Evolutionary conservation across 331 rosid species (phyloP).

Genomic region (Cucumis variabilis): DNA sequence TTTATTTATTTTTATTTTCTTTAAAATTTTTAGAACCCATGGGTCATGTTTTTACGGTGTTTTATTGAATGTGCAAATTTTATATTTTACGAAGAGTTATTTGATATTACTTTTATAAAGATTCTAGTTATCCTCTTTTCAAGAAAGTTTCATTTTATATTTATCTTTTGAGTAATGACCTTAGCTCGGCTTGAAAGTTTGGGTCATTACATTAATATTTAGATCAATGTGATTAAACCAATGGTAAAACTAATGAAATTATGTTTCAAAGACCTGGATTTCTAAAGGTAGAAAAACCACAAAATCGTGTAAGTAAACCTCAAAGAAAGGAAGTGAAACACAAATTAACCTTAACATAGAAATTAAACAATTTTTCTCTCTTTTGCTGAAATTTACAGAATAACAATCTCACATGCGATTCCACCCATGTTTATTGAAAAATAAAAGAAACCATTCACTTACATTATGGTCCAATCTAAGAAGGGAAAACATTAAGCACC

Average conservation of each 20-base stretch:
- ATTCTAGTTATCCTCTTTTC: too few species aligned
- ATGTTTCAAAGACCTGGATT: conserved; percentile 52
- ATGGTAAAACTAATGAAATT: neutral
- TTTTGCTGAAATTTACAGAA: conserved; percentile 46
- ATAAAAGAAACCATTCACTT: conserved; percentile 37
- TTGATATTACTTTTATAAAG: too few species aligned
- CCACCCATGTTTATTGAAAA: conserved; percentile 45
- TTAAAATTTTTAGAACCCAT: too few species aligned
- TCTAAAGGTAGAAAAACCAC: conserved; percentile 41
- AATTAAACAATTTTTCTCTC: neutral
- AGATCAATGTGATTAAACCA: neutral
- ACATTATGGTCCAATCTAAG: neutral
- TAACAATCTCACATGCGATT: conserved; percentile 51
- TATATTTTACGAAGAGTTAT: too few species aligned
- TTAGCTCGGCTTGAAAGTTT: too few species aligned
- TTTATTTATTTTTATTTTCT: too few species aligned
- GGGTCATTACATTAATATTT: neutral
- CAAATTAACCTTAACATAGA: too few species aligned
- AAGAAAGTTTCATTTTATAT: too few species aligned
- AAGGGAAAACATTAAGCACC: too few species aligned
- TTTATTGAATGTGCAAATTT: too few species aligned
- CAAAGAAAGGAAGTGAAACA: neutral
- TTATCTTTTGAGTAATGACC: too few species aligned
- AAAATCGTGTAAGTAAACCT: conserved; percentile 39
- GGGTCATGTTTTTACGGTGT: too few species aligned